Percentiles rank a stretch among this genome's conserved stretches.
These are phyloP conservation scores for Saturnispora silvae DNA, from an alignment of 805 yeast species.

Conservation along the genomic window DNA sequence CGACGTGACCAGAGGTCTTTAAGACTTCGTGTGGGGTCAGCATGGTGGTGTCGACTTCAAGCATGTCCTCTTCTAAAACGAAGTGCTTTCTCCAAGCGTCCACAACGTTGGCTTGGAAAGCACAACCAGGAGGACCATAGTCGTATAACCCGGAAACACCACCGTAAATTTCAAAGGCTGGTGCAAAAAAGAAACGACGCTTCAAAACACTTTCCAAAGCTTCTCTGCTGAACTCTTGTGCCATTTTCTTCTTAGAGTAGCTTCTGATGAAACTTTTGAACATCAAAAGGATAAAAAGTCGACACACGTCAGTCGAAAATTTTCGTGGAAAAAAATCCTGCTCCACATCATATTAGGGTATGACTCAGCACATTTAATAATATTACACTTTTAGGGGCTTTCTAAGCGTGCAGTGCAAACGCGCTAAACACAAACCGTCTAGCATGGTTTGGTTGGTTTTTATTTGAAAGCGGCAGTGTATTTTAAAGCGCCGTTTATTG, in stretches of 20 bases:
- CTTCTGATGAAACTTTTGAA: conserved; percentile 3
- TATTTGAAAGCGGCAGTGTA: too few relatives aligned
- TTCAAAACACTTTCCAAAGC: conserved; percentile 81
- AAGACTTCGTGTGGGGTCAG: conserved; percentile 95
- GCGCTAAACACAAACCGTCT: too few relatives aligned
- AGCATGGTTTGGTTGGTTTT: too few relatives aligned
- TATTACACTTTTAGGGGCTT: too few relatives aligned
- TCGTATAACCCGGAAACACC: conserved; percentile 97
- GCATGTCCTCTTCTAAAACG: conserved; percentile 95
- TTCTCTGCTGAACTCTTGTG: conserved; percentile 63
- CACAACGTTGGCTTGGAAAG: conserved; percentile 89
- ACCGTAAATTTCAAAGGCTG: conserved; percentile 94
- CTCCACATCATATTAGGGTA: too few relatives aligned
- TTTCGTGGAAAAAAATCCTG: too few relatives aligned
- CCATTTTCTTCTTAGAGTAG: conserved; percentile 3
- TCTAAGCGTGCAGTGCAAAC: too few relatives aligned
- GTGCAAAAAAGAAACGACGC: conserved; percentile 95
- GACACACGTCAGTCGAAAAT: not conserved
- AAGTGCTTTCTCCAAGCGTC: conserved; percentile 98
- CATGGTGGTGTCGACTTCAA: conserved; percentile 97
- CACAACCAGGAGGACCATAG: conserved; percentile 99
- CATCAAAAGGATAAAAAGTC: conserved; percentile 1
- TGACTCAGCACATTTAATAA: too few relatives aligned
- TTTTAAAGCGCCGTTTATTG: too few relatives aligned
- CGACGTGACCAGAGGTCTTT: conserved; percentile 98